phyloP scores from a whole-genome alignment of 768 basidiomycete species.

The Porpolomopsis calyptriformis region DNA sequence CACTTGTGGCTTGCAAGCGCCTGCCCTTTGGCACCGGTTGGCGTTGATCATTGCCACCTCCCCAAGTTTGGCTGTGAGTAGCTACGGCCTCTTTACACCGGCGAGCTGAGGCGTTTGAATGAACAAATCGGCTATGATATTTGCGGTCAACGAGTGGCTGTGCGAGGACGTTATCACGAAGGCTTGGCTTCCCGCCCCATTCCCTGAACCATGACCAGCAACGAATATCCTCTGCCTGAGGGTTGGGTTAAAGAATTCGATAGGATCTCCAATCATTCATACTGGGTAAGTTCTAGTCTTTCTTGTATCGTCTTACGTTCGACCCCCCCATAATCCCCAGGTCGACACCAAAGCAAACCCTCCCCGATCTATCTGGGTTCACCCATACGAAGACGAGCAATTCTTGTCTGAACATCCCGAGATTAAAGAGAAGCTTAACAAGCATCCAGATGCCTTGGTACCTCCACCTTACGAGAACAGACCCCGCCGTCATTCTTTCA shows the following conservation, averaged over 20 bases:
- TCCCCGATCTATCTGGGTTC: slow-evolving; percentile 59
- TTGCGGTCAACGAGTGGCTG: no score
- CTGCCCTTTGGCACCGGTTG: no score
- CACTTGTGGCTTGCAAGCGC: no score
- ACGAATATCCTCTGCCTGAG: slow-evolving; percentile 35
- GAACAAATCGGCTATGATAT: no score
- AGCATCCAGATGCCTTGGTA: slow-evolving; percentile 35
- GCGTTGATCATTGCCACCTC: no score
- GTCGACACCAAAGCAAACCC: slow-evolving; percentile 56
- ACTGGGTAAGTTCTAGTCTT: slow-evolving; percentile 46
- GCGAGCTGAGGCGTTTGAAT: no score
- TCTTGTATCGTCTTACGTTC: not conserved
- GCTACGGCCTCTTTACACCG: no score
- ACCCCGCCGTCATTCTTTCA: slow-evolving; percentile 22
- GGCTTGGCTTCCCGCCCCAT: no score
- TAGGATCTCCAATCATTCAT: slow-evolving; percentile 28
- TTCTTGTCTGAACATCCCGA: no score
- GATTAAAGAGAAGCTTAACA: no score
- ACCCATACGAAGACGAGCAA: slow-evolving; percentile 60
- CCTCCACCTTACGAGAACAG: slow-evolving; percentile 6
- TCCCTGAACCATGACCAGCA: slow-evolving; percentile 6
- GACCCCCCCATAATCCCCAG: slow-evolving; percentile 21
- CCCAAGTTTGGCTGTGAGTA: no score
- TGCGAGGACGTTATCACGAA: no score
- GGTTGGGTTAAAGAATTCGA: slow-evolving; percentile 50